Evolutionary conservation across 768 basidiomycete species (phyloP).

Genomic region (Imleria badia): DNA sequence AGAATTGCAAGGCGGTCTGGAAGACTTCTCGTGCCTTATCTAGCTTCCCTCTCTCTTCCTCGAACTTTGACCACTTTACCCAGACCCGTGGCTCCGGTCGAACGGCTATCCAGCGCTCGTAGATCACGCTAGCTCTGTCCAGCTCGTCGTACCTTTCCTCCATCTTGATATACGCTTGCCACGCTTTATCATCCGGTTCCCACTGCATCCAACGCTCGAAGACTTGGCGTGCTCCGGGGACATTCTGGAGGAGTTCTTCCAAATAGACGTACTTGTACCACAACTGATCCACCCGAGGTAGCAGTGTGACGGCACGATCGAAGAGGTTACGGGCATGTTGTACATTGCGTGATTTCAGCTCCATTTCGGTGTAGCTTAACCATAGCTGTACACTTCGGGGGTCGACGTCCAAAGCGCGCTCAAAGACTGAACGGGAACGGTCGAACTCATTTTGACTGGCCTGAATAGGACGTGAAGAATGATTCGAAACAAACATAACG

Average conservation of each 20-base stretch:
- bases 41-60: slow-evolving; percentile 67
- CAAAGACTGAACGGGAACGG: slow-evolving; percentile 92
- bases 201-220: slow-evolving; percentile 99
- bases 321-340: slow-evolving; percentile 96
- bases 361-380: slow-evolving; percentile 96
- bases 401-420: slow-evolving; percentile 96
- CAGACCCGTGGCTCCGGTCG: slow-evolving; percentile 76
- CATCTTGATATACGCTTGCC: slow-evolving; percentile 99
- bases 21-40: slow-evolving; percentile 84
- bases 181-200: slow-evolving; percentile 99
- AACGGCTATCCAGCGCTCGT: slow-evolving; percentile 87
- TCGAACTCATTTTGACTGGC: slow-evolving; percentile 97
- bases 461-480: slow-evolving; percentile 35
- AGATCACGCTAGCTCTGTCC: slow-evolving; percentile 89
- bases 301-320: slow-evolving; percentile 93
- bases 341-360: slow-evolving; percentile 96
- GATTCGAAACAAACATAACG: neutral
- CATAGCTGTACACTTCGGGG: slow-evolving; percentile 87
- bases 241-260: slow-evolving; percentile 94
- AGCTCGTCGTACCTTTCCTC: slow-evolving; percentile 91
- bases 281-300: slow-evolving; percentile 93
- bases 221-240: slow-evolving; percentile 94
- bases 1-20: slow-evolving; percentile 88
- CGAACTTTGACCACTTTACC: slow-evolving; percentile 86
- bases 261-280: slow-evolving; percentile 99